Evolutionary conservation across 352 stramenopile species (phyloP).

Genomic region (Aphanomyces invadans): DNA sequence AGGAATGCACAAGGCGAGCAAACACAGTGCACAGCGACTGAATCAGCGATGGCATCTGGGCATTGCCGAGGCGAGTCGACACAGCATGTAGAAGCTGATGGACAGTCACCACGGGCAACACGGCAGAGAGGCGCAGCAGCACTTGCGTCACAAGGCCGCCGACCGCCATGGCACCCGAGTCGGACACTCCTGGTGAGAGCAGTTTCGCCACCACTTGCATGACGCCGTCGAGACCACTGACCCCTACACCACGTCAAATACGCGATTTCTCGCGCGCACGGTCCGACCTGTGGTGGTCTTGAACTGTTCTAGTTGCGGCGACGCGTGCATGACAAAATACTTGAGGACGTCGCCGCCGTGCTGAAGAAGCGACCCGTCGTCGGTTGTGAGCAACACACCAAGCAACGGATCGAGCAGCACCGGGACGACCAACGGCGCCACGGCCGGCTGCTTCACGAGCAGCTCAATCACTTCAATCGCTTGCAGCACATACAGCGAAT

Average conservation of each 20-base stretch:
- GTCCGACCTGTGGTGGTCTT: conserved; percentile 16
- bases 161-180: conserved; percentile 61
- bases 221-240: conserved; percentile 54
- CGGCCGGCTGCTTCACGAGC: conserved; percentile 43
- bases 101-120: conserved; percentile 52
- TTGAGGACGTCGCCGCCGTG: conserved; percentile 72
- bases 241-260: conserved; percentile 27
- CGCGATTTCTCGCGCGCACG: not conserved
- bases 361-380: conserved; percentile 75
- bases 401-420: conserved; percentile 67
- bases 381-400: conserved; percentile 42
- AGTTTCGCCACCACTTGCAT: conserved; percentile 64
- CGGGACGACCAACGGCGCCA: conserved; percentile 50
- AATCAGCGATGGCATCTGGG: conserved; percentile 62
- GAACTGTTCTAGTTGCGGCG: conserved; percentile 52
- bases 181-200: conserved; percentile 52
- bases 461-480: conserved; percentile 69
- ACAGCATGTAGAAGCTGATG: conserved; percentile 71
- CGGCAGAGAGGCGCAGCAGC: conserved; percentile 52
- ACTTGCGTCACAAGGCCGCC: conserved; percentile 77
- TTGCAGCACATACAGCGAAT: conserved; percentile 11
- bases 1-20: conserved; percentile 65
- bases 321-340: conserved; percentile 73
- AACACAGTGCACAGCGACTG: conserved; percentile 80
- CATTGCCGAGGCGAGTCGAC: conserved; percentile 49